These are phyloP conservation scores for Hemileccinum rubropunctum DNA, from an alignment of 768 basidiomycete species.

Conservation along the genomic window DNA sequence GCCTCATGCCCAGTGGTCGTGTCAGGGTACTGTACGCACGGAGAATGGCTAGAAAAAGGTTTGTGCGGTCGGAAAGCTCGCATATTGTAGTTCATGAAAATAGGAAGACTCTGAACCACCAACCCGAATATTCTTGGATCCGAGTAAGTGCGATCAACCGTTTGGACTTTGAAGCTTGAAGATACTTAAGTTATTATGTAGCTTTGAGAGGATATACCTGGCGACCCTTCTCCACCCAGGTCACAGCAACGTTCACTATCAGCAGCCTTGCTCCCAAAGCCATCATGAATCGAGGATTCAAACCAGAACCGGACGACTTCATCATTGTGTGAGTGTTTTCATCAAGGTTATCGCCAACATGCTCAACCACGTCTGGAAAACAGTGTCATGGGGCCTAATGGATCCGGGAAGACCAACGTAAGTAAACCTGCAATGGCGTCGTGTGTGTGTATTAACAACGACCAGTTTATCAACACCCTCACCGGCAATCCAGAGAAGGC, in stretches of 20 bases:
- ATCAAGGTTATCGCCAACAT: background rate
- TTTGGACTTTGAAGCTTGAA: no score
- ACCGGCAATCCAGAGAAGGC: background rate
- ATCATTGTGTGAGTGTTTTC: conserved; percentile 17
- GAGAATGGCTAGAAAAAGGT: no score
- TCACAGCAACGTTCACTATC: background rate
- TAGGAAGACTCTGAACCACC: no score
- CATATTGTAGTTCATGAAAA: no score
- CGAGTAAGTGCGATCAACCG: no score
- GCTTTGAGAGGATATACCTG: no score
- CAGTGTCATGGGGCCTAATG: conserved; percentile 25
- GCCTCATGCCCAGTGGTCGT: no score
- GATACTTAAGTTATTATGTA: no score
- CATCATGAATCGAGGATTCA: conserved; percentile 5
- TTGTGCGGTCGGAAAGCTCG: no score
- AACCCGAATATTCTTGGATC: no score
- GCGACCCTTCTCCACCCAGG: background rate
- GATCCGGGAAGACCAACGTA: conserved; percentile 25
- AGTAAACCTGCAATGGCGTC: background rate
- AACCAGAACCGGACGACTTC: conserved; percentile 2
- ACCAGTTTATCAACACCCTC: conserved; percentile 15
- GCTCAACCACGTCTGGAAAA: background rate
- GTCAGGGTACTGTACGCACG: no score
- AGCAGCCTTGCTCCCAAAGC: background rate
- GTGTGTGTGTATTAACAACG: background rate